phyloP scores from a whole-genome alignment of 352 stramenopile species.

The Thraustochytrium striatum region DNA sequence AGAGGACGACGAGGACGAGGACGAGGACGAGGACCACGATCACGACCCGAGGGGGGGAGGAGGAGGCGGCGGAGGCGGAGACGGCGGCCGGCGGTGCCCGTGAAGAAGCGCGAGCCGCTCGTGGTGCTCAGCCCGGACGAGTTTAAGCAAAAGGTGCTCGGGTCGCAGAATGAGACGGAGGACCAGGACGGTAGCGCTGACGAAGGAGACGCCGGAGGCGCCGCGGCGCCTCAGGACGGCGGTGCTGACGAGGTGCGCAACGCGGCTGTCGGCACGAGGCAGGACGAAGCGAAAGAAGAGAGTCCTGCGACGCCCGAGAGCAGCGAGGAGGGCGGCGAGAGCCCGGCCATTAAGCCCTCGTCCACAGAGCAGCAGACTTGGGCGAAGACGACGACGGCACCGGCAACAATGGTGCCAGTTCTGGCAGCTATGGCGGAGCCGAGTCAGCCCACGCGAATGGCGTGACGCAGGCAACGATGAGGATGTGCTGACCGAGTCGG shows the following conservation, averaged over 20 bases:
- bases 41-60: no score
- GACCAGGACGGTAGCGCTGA: not conserved
- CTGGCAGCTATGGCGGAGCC: not conserved
- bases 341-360: no score
- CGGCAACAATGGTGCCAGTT: no score
- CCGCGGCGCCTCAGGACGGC: not conserved
- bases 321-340: no score
- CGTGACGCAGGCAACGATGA: not conserved
- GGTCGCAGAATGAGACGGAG: not conserved
- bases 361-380: no score
- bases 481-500: not conserved
- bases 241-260: not conserved
- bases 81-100: no score
- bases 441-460: not conserved
- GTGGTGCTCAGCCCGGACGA: constrained; percentile 16
- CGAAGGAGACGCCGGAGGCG: not conserved
- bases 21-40: no score
- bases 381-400: no score
- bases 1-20: no score
- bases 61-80: no score
- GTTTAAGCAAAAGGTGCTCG: constrained; percentile 41
- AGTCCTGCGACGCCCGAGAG: not conserved
- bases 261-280: no score
- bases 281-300: no score
- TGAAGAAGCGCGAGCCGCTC: constrained; percentile 20